Base-by-base conservation (phyloP, 2,329 filamentous ascomycete species). In the Monosporascus sp. region DNA sequence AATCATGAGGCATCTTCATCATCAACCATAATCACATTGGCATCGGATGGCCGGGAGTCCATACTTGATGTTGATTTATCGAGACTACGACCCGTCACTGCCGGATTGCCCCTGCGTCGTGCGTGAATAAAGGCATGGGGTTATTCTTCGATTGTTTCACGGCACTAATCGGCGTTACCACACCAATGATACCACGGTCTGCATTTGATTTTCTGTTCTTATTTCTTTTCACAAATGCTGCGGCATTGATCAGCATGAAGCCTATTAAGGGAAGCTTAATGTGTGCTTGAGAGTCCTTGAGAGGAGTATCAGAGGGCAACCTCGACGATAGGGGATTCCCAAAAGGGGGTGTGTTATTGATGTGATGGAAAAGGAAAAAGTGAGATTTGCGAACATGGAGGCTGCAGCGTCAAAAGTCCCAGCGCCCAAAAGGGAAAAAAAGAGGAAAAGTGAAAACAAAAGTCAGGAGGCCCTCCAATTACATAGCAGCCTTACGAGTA, bases 171-270 rank as follows among this genome's bases (percentile, higher is more conserved):
- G 65, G 65, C 64, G 65, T 67, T 68, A 58, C 55, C 57, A 60
- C 58, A 57, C 58, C 60, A 59, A 68, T 65, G 65, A 68, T 68
- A 68, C 65, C 65, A 68, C 58, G 64, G 60, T 61, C 58, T 60
- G 62, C 62, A 59, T 64, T 65, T 66, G 58, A 52, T 66, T 63
- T 61, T 46, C 2, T 43, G 20, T 25, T 45, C 11, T 45, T 47
- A 39, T 46, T 48, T 52, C 35, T 51, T 37, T 31, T 27, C 46
- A 45, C 41, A 43, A 41, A 41, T 44, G 18, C 48, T 27, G 14
- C 20, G 31, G 43, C 22, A 35, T 35, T 14, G 11, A 35, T 35
- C 31, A 22, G 24, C 43, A 25, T 17, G 39, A 51, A 9, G 22
- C 24, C 25, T 7, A 47, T 51, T 46, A 46, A 46, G 31, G 45